Base-by-base conservation (phyloP, 371 early-diverging fungal genomes). In the Lichtheimia ramosa region DNA sequence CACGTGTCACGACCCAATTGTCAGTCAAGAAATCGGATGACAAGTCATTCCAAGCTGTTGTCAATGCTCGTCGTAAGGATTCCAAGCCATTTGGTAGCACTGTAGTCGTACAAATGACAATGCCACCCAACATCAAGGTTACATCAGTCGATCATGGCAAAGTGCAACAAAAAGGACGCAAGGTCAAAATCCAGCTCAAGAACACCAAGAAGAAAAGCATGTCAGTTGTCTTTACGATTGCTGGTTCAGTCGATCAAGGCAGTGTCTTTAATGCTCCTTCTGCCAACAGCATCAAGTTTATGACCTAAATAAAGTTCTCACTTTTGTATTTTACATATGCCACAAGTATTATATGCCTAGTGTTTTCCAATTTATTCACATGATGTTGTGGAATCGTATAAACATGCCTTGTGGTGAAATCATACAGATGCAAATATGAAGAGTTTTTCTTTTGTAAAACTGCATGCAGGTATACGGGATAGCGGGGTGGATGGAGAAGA, bases 181-280 rank as follows among this genome's bases (percentile, higher is more conserved):
- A 23, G 0, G 77, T 71, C 18, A 62, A 66, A 16, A 51, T 73
- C 43, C 62, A 65, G 28, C 54, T 70, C 48, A 55, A 62, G 21
- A 70, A 69, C 23, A 56, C 56, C 1, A 58, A 61, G 14, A 63
- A 66, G n/a, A 56, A 60, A 50, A 58, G 68, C 49, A 74, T 74
- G 71, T 18, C 68, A 5, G 18, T 77, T 10, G 65, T 77, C 13
- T 46, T 57, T 48, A 23, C 28, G 8, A 41, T 75, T 42, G 50
- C 48, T 7, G 79, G 79, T 39, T 52, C 63, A 5, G 48, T 75
- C 13, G 8, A 61, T n/a, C 21, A n/a, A 10, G 56, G 59, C 15
- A 65, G 62, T 15, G 64, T 78, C 18, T 78, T 78, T 66, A 66
- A 68, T 34, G 73, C 73, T 15, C 71, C 73, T 15, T 64, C 63